Conservation (phyloP, 129 eudicot species). For the Kitagawia praeruptora region DNA sequence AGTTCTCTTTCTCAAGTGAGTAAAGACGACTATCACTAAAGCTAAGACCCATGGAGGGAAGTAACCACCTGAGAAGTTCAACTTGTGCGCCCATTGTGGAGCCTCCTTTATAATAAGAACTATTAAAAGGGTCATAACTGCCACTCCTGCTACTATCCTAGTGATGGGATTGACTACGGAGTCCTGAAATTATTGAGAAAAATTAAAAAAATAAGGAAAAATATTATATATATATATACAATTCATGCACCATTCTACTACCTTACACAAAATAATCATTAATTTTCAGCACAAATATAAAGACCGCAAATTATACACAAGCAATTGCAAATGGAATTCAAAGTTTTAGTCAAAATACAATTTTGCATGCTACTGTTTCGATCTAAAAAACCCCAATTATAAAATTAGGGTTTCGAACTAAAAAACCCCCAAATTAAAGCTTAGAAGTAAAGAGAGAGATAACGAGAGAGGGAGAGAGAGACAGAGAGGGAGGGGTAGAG, state of each 20-base stretch:
- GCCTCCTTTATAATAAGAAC: constrained; percentile 51
- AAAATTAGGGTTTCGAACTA: too few species aligned
- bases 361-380: not conserved
- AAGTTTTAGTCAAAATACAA: not conserved
- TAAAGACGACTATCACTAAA: constrained; percentile 67
- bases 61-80: constrained; percentile 36
- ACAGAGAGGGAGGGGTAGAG: too few species aligned
- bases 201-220: not conserved
- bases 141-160: constrained; percentile 57
- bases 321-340: not conserved
- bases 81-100: constrained; percentile 59
- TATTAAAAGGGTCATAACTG: constrained; percentile 40
- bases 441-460: too few species aligned
- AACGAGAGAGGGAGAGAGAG: too few species aligned
- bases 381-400: too few species aligned
- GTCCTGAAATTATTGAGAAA: constrained; percentile 44
- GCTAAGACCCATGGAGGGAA: constrained; percentile 84
- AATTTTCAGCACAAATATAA: not conserved
- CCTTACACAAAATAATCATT: not conserved
- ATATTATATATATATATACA: too few species aligned
- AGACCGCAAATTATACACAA: not conserved
- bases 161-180: constrained; percentile 71
- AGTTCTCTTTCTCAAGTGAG: constrained; percentile 83
- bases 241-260: not conserved
- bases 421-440: too few species aligned